phyloP scores from a whole-genome alignment of 768 basidiomycete species.

The Trametes coccinea region DNA sequence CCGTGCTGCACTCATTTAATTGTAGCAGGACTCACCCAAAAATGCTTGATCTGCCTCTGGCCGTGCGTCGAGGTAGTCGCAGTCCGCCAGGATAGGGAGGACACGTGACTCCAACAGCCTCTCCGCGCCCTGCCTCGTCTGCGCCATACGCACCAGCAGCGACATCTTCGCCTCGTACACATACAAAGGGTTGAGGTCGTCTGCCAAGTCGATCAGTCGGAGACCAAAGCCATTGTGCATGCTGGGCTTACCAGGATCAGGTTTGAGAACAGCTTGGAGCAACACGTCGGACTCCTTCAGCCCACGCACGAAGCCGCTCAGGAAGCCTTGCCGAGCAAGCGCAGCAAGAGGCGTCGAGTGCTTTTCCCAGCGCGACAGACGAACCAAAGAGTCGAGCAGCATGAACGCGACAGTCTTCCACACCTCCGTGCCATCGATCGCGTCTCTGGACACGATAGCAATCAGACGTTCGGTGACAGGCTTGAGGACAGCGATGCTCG shows the following conservation, averaged over 20 bases:
- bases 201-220: slow-evolving; percentile 39
- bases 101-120: slow-evolving; percentile 77
- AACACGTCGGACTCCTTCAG: slow-evolving; percentile 80
- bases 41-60: slow-evolving; percentile 83
- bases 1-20: not conserved
- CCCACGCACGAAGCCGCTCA: slow-evolving; percentile 79
- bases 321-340: slow-evolving; percentile 71
- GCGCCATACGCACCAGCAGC: slow-evolving; percentile 79
- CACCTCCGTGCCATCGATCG: slow-evolving; percentile 91
- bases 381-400: slow-evolving; percentile 78
- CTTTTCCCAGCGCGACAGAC: slow-evolving; percentile 69
- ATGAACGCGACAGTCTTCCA: slow-evolving; percentile 97
- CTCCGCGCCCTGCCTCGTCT: slow-evolving; percentile 83
- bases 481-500: slow-evolving; percentile 69
- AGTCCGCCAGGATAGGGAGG: slow-evolving; percentile 72
- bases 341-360: slow-evolving; percentile 59
- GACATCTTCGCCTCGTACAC: slow-evolving; percentile 96
- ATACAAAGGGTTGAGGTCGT: slow-evolving; percentile 87
- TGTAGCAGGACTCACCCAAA: slow-evolving; percentile 53
- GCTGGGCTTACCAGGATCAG: slow-evolving; percentile 73
- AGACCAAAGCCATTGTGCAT: slow-evolving; percentile 21
- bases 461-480: slow-evolving; percentile 71
- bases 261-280: slow-evolving; percentile 75
- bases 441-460: slow-evolving; percentile 78
- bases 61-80: slow-evolving; percentile 83